Percentiles rank a stretch among this genome's conserved stretches.
Evolutionary conservation across 2,329 filamentous ascomycete genomes (phyloP).

Genomic region (Fonsecaea pedrosoi): DNA sequence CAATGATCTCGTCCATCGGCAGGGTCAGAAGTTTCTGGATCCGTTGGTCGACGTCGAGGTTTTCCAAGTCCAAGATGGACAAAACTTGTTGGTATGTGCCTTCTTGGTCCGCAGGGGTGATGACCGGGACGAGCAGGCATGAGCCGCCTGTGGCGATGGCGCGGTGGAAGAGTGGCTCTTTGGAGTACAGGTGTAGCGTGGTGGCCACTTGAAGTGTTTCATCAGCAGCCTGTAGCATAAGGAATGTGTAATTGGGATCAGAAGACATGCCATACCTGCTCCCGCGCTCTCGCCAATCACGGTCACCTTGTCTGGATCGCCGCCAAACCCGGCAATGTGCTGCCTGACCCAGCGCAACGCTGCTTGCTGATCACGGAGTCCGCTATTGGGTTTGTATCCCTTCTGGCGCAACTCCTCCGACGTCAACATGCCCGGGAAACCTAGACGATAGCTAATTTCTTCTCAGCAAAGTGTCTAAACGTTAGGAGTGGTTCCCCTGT

Average conservation of each 20-base stretch:
- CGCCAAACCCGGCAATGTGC: conserved; percentile 52
- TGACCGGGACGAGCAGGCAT: conserved; percentile 51
- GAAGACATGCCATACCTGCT: conserved; percentile 45
- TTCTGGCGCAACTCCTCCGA: conserved; percentile 56
- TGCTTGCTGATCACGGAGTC: conserved; percentile 51
- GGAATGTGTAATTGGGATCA: background rate
- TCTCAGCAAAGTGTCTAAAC: background rate
- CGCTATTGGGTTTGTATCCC: conserved; percentile 55
- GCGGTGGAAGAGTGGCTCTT: conserved; percentile 51
- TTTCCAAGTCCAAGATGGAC: conserved; percentile 49
- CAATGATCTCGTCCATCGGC: conserved; percentile 51
- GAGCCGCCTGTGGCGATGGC: conserved; percentile 54
- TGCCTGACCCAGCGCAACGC: conserved; percentile 50
- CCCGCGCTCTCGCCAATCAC: conserved; percentile 58
- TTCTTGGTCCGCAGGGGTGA: conserved; percentile 51
- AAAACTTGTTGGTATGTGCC: conserved; percentile 51
- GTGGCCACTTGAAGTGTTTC: conserved; percentile 41
- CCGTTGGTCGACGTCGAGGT: conserved; percentile 46
- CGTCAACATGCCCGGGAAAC: conserved; percentile 55
- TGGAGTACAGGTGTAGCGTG: conserved; percentile 46
- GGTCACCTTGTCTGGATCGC: conserved; percentile 50
- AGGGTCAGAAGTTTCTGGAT: conserved; percentile 51
- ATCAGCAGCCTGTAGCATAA: background rate
- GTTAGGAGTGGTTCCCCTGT: background rate
- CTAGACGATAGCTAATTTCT: conserved; percentile 54